phyloP scores from a whole-genome alignment of 129 eudicot species.

The Escallonia rubra region DNA sequence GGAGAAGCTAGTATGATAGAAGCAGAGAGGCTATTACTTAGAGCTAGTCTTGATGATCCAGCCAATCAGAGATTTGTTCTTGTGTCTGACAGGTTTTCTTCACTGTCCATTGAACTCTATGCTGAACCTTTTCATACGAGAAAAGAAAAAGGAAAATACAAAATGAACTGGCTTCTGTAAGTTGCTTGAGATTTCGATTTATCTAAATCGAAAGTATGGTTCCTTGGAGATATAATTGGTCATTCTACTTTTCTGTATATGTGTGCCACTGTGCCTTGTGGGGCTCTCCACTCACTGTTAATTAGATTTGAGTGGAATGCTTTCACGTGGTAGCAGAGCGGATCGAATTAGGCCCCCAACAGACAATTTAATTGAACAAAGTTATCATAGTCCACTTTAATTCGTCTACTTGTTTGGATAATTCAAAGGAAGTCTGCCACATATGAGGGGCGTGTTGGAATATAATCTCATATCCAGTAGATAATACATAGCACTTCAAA shows the following conservation, averaged over 20 bases:
- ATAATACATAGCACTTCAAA: no score
- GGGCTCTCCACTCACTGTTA: not conserved
- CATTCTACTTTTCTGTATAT: not conserved
- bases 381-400: not conserved
- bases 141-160: no score
- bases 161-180: not conserved
- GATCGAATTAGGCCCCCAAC: no score
- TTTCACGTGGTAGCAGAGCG: no score
- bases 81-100: constrained; percentile 56
- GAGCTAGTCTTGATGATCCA: constrained; percentile 45
- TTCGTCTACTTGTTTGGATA: not conserved
- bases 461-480: no score
- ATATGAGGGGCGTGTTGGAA: no score
- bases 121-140: no score
- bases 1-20: constrained; percentile 54
- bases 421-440: no score
- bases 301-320: not conserved
- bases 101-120: not conserved
- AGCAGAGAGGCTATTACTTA: constrained; percentile 52
- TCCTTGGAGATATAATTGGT: not conserved
- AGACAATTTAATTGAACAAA: no score
- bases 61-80: constrained; percentile 49
- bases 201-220: not conserved
- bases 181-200: not conserved
- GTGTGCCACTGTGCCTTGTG: not conserved